A percentile compares a stretch with the other conserved stretches of the same genome.
These are phyloP conservation scores for Collybiopsis luxurians DNA, from an alignment of 768 basidiomycete species.

Conservation along the genomic window DNA sequence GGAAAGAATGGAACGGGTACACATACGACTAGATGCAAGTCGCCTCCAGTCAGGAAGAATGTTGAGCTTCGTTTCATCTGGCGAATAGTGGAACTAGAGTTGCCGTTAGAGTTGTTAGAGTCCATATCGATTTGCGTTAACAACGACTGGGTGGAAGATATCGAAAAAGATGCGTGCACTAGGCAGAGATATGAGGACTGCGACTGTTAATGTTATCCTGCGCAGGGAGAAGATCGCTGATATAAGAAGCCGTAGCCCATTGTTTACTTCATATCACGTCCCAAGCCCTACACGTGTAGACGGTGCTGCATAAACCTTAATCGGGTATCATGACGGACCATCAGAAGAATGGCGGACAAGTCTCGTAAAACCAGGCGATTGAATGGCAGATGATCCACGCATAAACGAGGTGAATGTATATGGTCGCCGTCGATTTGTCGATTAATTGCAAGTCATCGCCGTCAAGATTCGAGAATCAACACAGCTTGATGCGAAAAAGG, in stretches of 20 bases:
- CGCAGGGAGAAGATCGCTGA: neutral
- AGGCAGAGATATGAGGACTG: neutral
- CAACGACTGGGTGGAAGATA: too few relatives aligned
- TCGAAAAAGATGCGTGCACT: too few relatives aligned
- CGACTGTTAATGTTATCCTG: neutral
- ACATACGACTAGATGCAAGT: slow-evolving; percentile 44
- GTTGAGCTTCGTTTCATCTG: neutral
- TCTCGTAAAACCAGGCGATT: neutral
- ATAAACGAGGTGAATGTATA: too few relatives aligned
- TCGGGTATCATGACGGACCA: neutral
- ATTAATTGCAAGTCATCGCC: too few relatives aligned
- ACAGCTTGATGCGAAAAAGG: too few relatives aligned
- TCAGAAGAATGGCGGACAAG: neutral
- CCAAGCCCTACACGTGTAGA: slow-evolving; percentile 6
- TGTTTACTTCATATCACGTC: neutral
- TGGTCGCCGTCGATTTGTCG: too few relatives aligned
- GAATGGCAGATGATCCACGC: too few relatives aligned
- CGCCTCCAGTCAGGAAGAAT: slow-evolving; percentile 37
- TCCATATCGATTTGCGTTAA: too few relatives aligned
- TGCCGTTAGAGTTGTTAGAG: too few relatives aligned
- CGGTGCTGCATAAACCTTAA: slow-evolving; percentile 1
- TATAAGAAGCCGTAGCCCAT: neutral
- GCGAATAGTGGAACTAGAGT: neutral
- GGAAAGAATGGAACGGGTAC: slow-evolving; percentile 2
- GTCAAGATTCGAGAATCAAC: too few relatives aligned